Evolutionary conservation across 2,329 filamentous ascomycete genomes (phyloP), one percentile per base, ranked within the genome.

Genomic region (Colletotrichum sansevieriae): DNA sequence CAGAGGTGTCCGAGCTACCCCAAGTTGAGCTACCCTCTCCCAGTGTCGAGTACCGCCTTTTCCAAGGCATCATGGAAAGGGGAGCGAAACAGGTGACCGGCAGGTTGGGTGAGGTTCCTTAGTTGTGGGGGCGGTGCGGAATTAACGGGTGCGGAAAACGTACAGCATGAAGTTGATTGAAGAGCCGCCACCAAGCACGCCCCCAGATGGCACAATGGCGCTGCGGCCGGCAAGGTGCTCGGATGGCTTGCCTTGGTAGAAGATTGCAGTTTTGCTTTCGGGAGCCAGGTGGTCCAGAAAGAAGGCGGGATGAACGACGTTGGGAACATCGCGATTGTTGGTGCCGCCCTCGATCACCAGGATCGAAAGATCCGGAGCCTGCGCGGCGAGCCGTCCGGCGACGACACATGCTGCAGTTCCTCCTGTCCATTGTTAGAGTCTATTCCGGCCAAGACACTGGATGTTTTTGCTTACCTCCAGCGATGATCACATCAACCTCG

Each of bases 191-290:
- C 87, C 87, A 0, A 88, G 78, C 1, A 83, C 82, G 15, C 85
- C 84, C n/a, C 78, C 79, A 6, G 73, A 66, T 0, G 78, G 79
- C 1, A 82, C 76, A 13, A 80, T 76, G 4, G 77, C 78, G 61
- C 80, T 78, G 18, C 85, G 78, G 8, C 80, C 79, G 49, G 79
- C 81, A 5, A 87, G 78, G 44, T 84, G 75, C 22, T 82, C 76
- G 1, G 81, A 82, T 25, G 82, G 74, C 47, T 83, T 83, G 3
- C 80, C 79, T 70, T 85, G 80, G 76, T 86, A 87, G 73, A 87
- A 87, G 61, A 79, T 75, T 9, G 84, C 81, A 1, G 81, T 83
- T 84, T 83, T 94, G 73, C 93, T 84, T 90, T 92, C 93, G 81
- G 83, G 33, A 90, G 91, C 79, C 90, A 94, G 78, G 93, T 91